Evolutionary conservation across 1,284 basidiomycete genomes (phyloP), one percentile per base, ranked within the genome.

Genomic region (Apiotrichum porosum): DNA sequence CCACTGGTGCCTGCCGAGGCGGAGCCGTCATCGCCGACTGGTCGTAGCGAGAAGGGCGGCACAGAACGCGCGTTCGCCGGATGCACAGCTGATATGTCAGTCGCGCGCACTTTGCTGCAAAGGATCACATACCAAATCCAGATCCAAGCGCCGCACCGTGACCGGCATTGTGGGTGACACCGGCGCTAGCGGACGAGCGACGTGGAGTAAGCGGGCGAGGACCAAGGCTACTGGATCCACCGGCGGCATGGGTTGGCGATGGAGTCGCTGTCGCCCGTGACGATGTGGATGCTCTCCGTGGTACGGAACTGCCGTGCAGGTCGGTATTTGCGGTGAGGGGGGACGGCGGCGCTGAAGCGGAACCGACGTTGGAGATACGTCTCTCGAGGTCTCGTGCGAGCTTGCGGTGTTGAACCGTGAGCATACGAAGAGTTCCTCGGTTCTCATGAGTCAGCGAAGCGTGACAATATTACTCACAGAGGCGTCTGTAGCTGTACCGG

Each of bases 401-500:
- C 45, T 68, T 70, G n/a, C 61, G 56, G 50, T 72, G 66, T 54
- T 74, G 72, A 2, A 57, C 57, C 2, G 59, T 57, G 23, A 74
- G 54, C 37, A 74, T 56, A 22, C 60, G 54, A 6, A 74, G 53
- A 1, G 72, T 70, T n/a, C 49, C 24, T 5, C 48, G 41, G 6
- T 44, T 52, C 44, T 47, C 21, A 4, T 3, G 9, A 22, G 14
- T 18, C 24, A 21, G 9, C 5, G 17, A 14, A 2, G 13, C 8
- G 33, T 42, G 9, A 43, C n/a, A 18, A 17, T 28, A 22, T 3
- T 17, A 15, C 51, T 42, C 15, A 62, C 62, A 2, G 44, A 52
- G 38, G 61, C 60, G 19, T 47, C 38, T 2, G 49, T 44, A 1
- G 36, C 33, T 28, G 49, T 40, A 10, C 56, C 40, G 5, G 52